Conservation (phyloP, 2,329 filamentous ascomycete species). For the Ambrosiella xylebori region DNA sequence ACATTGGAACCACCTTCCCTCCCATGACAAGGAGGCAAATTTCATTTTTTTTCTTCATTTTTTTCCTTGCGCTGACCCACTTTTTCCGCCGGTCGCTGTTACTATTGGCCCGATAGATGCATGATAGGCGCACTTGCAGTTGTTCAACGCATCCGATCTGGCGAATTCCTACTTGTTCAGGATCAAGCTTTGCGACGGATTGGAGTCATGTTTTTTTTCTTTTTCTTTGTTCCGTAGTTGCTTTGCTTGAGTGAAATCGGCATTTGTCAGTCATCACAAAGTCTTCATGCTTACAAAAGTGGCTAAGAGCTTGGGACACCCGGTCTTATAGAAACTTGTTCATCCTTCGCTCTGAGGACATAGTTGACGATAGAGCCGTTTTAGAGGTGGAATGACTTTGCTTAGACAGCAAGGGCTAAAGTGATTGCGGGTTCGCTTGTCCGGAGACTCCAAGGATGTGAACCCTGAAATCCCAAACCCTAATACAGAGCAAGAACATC, state of each 20-base stretch:
- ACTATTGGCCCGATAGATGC: slow-evolving; percentile 11
- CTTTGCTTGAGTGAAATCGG: not conserved
- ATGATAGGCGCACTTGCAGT: not conserved
- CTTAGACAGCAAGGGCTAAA: not conserved
- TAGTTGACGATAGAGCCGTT: not conserved
- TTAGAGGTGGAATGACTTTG: not conserved
- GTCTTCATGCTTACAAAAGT: not conserved
- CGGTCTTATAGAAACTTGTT: not conserved
- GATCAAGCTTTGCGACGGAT: not conserved
- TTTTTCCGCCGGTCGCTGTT: slow-evolving; percentile 4
- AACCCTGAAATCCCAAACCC: not conserved
- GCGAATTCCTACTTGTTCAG: not conserved
- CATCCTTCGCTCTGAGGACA: not conserved
- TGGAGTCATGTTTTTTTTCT: not conserved
- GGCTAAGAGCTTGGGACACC: not conserved
- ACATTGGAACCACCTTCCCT: not conserved
- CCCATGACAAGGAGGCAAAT: not conserved
- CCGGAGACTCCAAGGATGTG: not conserved
- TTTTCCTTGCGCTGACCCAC: not conserved
- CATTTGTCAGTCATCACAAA: not conserved
- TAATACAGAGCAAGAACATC: not conserved
- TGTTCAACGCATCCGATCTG: not conserved
- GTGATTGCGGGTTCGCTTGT: not conserved
- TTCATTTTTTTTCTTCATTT: slow-evolving; percentile 1
- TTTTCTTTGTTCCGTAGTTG: not conserved